Conservation (phyloP, 2,329 filamentous ascomycete species). For the Colletotrichum echinochloae region DNA sequence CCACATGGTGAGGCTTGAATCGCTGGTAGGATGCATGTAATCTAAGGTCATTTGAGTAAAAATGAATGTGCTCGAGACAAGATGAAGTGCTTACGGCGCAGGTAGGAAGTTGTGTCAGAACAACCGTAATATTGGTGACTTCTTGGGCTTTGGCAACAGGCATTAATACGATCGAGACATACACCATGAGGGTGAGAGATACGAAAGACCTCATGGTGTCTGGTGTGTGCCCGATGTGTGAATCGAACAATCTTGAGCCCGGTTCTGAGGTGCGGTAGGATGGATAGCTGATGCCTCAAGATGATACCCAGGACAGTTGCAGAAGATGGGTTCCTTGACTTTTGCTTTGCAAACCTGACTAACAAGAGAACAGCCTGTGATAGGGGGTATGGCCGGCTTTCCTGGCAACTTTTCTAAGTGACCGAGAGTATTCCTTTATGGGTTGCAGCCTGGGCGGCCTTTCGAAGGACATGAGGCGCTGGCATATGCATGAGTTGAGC, state of each 20-base stretch:
- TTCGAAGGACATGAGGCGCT: constrained; percentile 19
- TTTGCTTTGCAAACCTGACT: constrained; percentile 4
- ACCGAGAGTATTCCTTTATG: background rate
- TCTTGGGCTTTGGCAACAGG: constrained; percentile 24
- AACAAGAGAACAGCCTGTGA: background rate
- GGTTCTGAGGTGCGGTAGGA: background rate
- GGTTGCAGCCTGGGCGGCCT: constrained; percentile 3
- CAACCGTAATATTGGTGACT: constrained; percentile 15
- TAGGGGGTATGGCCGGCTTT: constrained; percentile 3
- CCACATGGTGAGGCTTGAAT: constrained; percentile 21
- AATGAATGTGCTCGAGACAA: background rate
- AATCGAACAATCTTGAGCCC: background rate
- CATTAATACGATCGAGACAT: constrained; percentile 3
- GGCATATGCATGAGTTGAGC: constrained; percentile 28
- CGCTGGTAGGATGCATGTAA: constrained; percentile 24
- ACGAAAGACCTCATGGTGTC: constrained; percentile 22
- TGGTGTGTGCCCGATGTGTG: background rate
- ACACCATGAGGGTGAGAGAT: constrained; percentile 13
- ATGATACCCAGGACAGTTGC: background rate
- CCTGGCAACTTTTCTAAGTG: background rate
- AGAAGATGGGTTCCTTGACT: constrained; percentile 1
- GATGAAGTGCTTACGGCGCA: constrained; percentile 46
- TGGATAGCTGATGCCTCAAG: constrained; percentile 10
- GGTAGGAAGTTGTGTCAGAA: constrained; percentile 44
- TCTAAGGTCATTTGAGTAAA: constrained; percentile 14